Percentiles rank a stretch among this genome's conserved stretches.
Conservation (phyloP, 768 basidiomycete species). For the Amanita molliuscula region DNA sequence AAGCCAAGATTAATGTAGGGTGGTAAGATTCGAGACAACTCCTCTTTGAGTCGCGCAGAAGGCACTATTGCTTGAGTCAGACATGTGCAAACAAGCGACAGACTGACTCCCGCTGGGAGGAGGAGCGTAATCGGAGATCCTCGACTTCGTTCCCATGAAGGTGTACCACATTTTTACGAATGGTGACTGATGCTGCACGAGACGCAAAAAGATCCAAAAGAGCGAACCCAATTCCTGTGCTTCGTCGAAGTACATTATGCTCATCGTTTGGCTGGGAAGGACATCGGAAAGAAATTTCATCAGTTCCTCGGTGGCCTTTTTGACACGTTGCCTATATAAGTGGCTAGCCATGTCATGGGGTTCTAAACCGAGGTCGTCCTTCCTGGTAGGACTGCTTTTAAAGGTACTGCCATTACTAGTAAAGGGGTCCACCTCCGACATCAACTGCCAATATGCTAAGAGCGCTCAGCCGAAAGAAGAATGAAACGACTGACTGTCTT, state of each 20-base stretch:
- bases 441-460: no score
- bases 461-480: background rate
- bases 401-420: background rate
- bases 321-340: background rate
- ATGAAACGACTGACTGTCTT: background rate
- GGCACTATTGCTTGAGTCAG: background rate
- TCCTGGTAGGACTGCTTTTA: background rate
- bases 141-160: no score
- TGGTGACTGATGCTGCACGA: no score
- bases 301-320: background rate
- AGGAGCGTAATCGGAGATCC: constrained; percentile 6
- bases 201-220: no score
- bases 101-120: constrained; percentile 2
- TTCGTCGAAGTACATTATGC: constrained; percentile 11
- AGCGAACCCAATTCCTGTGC: no score
- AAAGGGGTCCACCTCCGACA: background rate
- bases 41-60: background rate
- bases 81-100: background rate
- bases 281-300: background rate
- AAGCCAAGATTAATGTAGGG: constrained; percentile 9
- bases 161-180: no score
- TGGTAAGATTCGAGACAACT: background rate
- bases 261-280: background rate
- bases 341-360: background rate
- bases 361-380: background rate